These are phyloP conservation scores for Hordeum marinum DNA, from an alignment of 176 grass and related monocot genomes.

Conservation along the genomic window DNA sequence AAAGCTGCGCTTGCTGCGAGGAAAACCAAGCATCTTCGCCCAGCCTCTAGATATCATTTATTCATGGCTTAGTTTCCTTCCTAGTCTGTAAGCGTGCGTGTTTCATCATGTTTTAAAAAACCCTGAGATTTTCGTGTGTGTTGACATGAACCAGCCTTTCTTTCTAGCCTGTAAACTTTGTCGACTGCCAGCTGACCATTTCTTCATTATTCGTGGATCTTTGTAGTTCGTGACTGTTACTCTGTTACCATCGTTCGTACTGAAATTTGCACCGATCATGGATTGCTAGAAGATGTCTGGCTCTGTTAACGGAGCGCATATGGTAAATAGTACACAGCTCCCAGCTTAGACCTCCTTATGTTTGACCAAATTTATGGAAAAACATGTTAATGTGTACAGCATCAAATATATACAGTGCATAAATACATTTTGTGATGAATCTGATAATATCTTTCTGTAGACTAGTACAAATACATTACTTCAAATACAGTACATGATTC, in stretches of 20 bases:
- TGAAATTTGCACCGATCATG: constrained; percentile 3
- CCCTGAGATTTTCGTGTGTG: constrained; percentile 21
- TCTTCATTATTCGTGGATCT: constrained; percentile 20
- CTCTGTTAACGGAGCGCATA: not conserved
- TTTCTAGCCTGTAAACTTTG: constrained; percentile 21
- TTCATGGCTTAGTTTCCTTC: constrained; percentile 17
- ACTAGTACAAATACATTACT: too few species aligned
- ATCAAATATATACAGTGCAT: too few species aligned
- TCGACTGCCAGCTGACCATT: constrained; percentile 33
- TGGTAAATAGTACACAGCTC: too few species aligned
- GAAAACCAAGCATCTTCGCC: not conserved
- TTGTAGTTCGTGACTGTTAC: not conserved
- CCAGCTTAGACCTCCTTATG: too few species aligned
- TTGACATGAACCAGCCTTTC: not conserved
- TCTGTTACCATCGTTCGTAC: not conserved
- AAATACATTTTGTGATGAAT: too few species aligned
- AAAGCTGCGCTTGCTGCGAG: not conserved
- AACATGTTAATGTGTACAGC: too few species aligned
- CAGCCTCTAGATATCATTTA: constrained; percentile 28
- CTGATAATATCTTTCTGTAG: too few species aligned
- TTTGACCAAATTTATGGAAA: too few species aligned
- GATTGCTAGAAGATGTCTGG: not conserved
- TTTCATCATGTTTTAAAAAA: constrained; percentile 17
- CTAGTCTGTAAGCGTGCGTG: constrained; percentile 40
- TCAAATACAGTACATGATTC: too few species aligned